Percentiles rank a stretch among this genome's conserved stretches.
Evolutionary conservation across 805 yeast genomes (phyloP).

Genomic region (Zygosaccharomyces bailii): DNA sequence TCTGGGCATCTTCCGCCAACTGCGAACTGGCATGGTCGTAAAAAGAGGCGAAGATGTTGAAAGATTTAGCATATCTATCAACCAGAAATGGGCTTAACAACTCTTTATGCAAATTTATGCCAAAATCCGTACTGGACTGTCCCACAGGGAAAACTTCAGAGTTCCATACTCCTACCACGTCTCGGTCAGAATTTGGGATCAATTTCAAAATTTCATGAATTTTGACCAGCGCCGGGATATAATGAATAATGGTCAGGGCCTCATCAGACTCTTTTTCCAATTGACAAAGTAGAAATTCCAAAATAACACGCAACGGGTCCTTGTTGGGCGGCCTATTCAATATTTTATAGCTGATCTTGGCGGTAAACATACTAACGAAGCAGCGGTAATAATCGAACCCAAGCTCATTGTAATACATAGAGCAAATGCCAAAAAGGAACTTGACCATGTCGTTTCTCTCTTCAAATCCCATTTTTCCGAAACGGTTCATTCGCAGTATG

Average conservation of each 20-base stretch:
- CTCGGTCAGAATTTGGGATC: conserved; percentile 9
- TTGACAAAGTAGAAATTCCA: conserved; percentile 25
- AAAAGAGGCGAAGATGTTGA: conserved; percentile 28
- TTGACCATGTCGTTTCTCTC: conserved; percentile 19
- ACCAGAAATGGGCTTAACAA: conserved; percentile 13
- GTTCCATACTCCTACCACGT: conserved; percentile 22
- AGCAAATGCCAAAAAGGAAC: conserved; percentile 23
- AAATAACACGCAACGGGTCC: conserved; percentile 30
- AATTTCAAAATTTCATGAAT: conserved; percentile 10
- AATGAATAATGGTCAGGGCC: conserved; percentile 6
- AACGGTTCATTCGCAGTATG: conserved; percentile 25
- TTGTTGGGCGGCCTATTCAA: conserved; percentile 22
- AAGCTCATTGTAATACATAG: conserved; percentile 33
- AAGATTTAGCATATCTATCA: conserved; percentile 16
- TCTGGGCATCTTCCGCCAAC: conserved; percentile 18
- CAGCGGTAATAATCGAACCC: conserved; percentile 31
- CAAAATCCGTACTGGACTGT: conserved; percentile 12
- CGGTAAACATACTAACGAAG: conserved; percentile 32
- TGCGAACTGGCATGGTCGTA: conserved; percentile 25
- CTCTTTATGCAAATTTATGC: conserved; percentile 20
- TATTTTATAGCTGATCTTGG: conserved; percentile 29
- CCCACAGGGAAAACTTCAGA: conserved; percentile 19
- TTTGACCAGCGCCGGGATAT: conserved; percentile 10
- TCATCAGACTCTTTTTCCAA: conserved; percentile 7
- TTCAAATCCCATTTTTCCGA: conserved; percentile 11